phyloP scores from a whole-genome alignment of 140 eudicot genomes.

The Stevia rebaudiana region DNA sequence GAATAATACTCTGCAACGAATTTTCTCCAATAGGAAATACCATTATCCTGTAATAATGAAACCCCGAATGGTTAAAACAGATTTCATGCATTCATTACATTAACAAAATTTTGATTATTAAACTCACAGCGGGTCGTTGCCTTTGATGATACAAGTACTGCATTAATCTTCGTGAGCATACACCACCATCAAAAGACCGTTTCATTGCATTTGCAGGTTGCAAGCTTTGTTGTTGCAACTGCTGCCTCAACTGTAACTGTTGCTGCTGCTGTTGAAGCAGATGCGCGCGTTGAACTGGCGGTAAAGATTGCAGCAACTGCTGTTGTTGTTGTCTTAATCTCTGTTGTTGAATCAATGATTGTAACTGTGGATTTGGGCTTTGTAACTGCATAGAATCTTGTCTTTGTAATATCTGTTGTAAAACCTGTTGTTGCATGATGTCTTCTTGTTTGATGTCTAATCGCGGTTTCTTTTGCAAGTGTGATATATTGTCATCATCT shows the following conservation, averaged over 20 bases:
- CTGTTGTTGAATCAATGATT: constrained; percentile 79
- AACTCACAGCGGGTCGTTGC: constrained; percentile 85
- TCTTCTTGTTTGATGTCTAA: constrained; percentile 91
- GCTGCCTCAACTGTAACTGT: constrained; percentile 75
- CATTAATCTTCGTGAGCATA: constrained; percentile 93
- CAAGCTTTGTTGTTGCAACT: constrained; percentile 60
- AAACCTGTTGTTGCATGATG: constrained; percentile 67
- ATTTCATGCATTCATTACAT: not conserved
- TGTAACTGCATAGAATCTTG: constrained; percentile 81
- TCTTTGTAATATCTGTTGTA: constrained; percentile 75
- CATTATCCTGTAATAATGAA: constrained; percentile 48
- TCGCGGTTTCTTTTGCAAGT: constrained; percentile 90
- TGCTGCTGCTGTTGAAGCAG: constrained; percentile 71
- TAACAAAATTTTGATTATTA: not conserved
- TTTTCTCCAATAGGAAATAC: constrained; percentile 90
- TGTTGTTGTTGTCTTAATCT: constrained; percentile 81
- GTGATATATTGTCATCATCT: constrained; percentile 58
- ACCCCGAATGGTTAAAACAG: not conserved
- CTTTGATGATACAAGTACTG: constrained; percentile 90
- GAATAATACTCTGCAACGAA: constrained; percentile 87
- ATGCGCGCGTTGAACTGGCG: constrained; percentile 80
- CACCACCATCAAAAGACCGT: constrained; percentile 83
- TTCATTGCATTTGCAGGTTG: constrained; percentile 61
- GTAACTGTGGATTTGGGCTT: constrained; percentile 71
- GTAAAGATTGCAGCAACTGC: constrained; percentile 82